Conservation (phyloP, 2,329 filamentous ascomycete genomes). For the Alternaria arbusti region DNA sequence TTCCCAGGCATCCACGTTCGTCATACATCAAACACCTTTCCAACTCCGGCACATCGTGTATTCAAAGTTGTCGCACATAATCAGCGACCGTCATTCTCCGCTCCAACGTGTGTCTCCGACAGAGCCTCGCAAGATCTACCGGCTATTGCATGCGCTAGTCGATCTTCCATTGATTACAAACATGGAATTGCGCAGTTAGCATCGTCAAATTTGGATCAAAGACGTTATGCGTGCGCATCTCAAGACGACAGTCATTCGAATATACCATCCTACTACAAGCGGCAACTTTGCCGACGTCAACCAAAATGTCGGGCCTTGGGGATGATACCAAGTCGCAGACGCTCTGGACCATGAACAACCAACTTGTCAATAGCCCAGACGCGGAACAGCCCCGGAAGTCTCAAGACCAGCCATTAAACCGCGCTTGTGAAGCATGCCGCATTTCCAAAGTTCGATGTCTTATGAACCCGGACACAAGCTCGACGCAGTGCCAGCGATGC, state of each 20-base stretch:
- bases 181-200: slow-evolving; percentile 15
- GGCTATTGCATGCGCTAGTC: slow-evolving; percentile 2
- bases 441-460: slow-evolving; percentile 46
- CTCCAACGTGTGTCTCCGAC: background rate
- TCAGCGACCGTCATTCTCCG: background rate
- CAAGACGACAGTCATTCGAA: background rate
- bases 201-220: slow-evolving; percentile 2
- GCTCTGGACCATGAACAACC: slow-evolving; percentile 21
- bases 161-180: slow-evolving; percentile 8
- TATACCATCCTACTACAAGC: background rate
- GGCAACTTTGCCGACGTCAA: background rate
- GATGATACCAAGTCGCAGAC: slow-evolving; percentile 9
- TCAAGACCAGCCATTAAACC: slow-evolving; percentile 40
- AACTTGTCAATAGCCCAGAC: slow-evolving; percentile 20
- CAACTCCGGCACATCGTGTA: too few species aligned
- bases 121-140: background rate
- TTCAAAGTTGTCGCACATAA: background rate
- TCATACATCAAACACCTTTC: too few species aligned
- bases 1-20: slow-evolving; percentile 8
- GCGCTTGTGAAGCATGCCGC: slow-evolving; percentile 46
- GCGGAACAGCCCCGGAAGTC: slow-evolving; percentile 25
- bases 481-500: slow-evolving; percentile 44
- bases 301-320: slow-evolving; percentile 16
- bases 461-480: slow-evolving; percentile 30
- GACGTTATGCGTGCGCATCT: slow-evolving; percentile 1